Percentiles rank a stretch among this genome's conserved stretches.
Conservation (phyloP, 1,284 basidiomycete genomes). For the Ceratobasidium sp. region DNA sequence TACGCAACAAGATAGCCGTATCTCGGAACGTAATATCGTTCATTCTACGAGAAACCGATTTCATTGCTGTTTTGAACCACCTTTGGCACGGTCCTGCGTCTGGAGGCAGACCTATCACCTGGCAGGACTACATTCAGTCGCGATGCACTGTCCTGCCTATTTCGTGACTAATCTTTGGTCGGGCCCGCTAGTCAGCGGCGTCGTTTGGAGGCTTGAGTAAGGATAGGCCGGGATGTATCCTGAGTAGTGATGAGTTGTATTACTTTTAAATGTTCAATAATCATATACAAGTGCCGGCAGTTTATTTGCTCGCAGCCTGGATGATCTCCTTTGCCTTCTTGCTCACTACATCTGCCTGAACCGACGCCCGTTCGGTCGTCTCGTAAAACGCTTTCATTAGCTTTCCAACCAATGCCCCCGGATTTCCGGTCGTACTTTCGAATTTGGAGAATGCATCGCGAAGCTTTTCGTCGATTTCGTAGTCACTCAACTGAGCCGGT, state of each 20-base stretch:
- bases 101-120: not conserved
- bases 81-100: not conserved
- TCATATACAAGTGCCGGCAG: not conserved
- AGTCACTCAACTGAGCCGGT: conserved; percentile 36
- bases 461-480: conserved; percentile 37
- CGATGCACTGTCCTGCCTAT: not conserved
- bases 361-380: conserved; percentile 27
- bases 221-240: not conserved
- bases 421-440: not conserved
- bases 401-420: conserved; percentile 19
- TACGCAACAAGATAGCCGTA: not conserved
- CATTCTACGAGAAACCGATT: conserved; percentile 4
- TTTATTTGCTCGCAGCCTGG: conserved; percentile 11
- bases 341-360: conserved; percentile 36
- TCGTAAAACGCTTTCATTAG: conserved; percentile 39
- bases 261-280: not conserved
- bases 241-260: no score
- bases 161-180: not conserved
- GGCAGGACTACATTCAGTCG: not conserved
- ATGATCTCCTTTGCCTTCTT: conserved; percentile 35
- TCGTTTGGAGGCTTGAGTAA: not conserved
- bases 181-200: not conserved
- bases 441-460: conserved; percentile 12
- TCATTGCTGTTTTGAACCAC: not conserved
- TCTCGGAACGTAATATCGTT: conserved; percentile 1